Conservation (phyloP, 768 basidiomycete species). For the Kwoniella europaea region DNA sequence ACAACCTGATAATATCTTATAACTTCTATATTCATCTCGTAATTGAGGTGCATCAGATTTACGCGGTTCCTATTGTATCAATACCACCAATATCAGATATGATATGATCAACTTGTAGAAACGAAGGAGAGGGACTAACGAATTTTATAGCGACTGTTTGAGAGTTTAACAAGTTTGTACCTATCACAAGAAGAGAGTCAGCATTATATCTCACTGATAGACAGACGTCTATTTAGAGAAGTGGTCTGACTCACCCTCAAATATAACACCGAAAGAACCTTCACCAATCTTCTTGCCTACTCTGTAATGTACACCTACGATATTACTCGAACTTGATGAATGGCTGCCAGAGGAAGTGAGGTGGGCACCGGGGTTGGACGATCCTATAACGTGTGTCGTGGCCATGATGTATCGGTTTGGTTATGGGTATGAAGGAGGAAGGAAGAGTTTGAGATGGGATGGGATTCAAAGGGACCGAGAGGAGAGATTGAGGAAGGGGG, state of each 20-base stretch:
- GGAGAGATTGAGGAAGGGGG: slow-evolving; percentile 25
- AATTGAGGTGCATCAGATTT: slow-evolving; percentile 99
- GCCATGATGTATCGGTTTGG: slow-evolving; percentile 38
- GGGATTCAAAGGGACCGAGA: background rate
- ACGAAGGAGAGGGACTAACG: slow-evolving; percentile 66
- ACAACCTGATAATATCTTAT: slow-evolving; percentile 90
- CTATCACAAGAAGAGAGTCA: slow-evolving; percentile 60
- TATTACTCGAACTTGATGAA: slow-evolving; percentile 57
- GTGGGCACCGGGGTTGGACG: slow-evolving; percentile 50
- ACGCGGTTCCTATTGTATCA: slow-evolving; percentile 62
- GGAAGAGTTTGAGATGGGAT: background rate
- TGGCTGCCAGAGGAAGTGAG: slow-evolving; percentile 46
- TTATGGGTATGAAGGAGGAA: background rate
- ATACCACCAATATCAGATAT: background rate
- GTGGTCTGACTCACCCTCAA: slow-evolving; percentile 74
- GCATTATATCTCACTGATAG: slow-evolving; percentile 15
- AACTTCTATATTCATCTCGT: slow-evolving; percentile 97
- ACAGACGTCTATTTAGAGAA: slow-evolving; percentile 78
- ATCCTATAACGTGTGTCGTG: slow-evolving; percentile 55
- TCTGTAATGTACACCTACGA: slow-evolving; percentile 95
- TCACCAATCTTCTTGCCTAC: slow-evolving; percentile 99
- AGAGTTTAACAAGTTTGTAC: slow-evolving; percentile 95
- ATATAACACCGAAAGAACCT: slow-evolving; percentile 95
- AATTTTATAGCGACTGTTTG: slow-evolving; percentile 99
- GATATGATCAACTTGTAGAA: slow-evolving; percentile 58